Conservation (phyloP, 2,329 filamentous ascomycete species). For the Ophiocordyceps australis region DNA sequence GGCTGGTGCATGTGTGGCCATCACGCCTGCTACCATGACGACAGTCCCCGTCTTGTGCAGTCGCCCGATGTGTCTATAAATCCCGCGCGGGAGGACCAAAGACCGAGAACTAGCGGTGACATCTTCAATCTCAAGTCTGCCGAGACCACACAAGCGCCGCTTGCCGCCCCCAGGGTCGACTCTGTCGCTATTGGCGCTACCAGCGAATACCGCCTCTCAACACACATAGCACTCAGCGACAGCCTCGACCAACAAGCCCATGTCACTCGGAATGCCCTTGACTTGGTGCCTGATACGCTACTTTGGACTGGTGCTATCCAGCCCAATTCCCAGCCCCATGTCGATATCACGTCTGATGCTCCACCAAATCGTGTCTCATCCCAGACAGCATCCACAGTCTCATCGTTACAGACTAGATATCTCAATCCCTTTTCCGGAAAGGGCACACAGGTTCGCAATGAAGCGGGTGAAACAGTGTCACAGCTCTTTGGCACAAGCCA, state of each 20-base stretch:
- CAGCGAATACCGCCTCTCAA: too few relatives aligned
- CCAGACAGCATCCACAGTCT: constrained; percentile 33
- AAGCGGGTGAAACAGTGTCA: too few relatives aligned
- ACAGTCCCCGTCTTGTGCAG: constrained; percentile 12
- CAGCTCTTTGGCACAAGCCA: too few relatives aligned
- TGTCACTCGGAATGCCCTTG: too few relatives aligned
- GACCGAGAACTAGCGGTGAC: constrained; percentile 25
- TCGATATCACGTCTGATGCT: too few relatives aligned
- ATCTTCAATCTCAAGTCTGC: constrained; percentile 35
- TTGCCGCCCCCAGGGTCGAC: constrained; percentile 18
- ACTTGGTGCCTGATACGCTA: constrained; percentile 36
- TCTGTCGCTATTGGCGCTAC: constrained; percentile 18
- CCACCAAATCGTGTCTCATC: too few relatives aligned
- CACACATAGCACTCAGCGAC: too few relatives aligned
- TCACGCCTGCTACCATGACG: constrained; percentile 43
- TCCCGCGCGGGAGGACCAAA: constrained; percentile 33
- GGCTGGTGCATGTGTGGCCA: constrained; percentile 45
- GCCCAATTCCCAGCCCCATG: too few relatives aligned
- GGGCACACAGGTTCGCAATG: too few relatives aligned
- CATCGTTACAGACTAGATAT: constrained; percentile 30
- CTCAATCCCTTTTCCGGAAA: constrained; percentile 36
- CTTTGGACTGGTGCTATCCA: constrained; percentile 26
- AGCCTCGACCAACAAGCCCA: too few relatives aligned
- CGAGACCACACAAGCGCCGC: constrained; percentile 20
- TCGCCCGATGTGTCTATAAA: constrained; percentile 7